A percentile compares a stretch with the other conserved stretches of the same genome.
phyloP scores from a whole-genome alignment of 306 rosid species.

The Begonia masoniana region DNA sequence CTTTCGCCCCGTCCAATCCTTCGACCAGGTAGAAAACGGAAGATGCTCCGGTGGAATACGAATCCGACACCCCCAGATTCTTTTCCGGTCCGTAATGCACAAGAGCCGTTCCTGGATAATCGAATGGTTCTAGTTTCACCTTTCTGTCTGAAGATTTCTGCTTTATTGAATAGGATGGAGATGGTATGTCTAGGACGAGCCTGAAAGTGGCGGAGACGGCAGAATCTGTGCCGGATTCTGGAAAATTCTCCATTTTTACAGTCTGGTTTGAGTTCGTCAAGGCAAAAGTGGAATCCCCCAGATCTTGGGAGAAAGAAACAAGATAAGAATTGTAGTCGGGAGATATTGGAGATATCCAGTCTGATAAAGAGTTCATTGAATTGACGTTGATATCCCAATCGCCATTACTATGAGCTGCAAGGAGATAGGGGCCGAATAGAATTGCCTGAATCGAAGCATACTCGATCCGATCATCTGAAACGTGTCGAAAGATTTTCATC shows the following conservation, averaged over 20 bases:
- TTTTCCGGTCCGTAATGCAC: conserved; percentile 32
- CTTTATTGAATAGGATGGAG: conserved; percentile 11
- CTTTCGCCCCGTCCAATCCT: conserved; percentile 55
- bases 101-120: conserved; percentile 57
- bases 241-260: conserved; percentile 29
- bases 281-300: conserved; percentile 25
- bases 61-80: conserved; percentile 27
- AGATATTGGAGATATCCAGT: conserved; percentile 65
- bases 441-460: conserved; percentile 56
- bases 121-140: conserved; percentile 57
- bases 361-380: conserved; percentile 14
- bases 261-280: conserved; percentile 40
- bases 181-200: conserved; percentile 23
- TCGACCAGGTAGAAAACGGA: conserved; percentile 31
- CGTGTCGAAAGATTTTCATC: conserved; percentile 10
- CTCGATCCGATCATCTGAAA: conserved; percentile 69
- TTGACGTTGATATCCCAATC: conserved; percentile 43
- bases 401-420: conserved; percentile 41
- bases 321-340: conserved; percentile 33
- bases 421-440: conserved; percentile 74
- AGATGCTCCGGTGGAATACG: conserved; percentile 14
- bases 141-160: conserved; percentile 18
- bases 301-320: conserved; percentile 36
- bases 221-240: conserved; percentile 35
- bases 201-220: conserved; percentile 58